Conservation (phyloP, 257 asterid genomes). For the Nicotiana sylvestris region DNA sequence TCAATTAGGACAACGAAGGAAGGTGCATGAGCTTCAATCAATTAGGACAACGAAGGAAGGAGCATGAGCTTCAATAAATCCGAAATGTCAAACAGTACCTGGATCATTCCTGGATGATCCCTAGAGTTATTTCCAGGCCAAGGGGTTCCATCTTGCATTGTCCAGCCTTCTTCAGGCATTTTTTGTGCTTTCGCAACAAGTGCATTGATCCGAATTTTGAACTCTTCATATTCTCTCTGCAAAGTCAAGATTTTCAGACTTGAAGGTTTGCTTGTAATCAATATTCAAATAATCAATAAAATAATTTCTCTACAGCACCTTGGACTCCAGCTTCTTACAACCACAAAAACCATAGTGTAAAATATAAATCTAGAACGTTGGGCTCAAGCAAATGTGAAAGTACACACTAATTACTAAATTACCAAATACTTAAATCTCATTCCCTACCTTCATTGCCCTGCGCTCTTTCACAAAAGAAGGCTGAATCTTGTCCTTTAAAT, state of each 20-base stretch:
- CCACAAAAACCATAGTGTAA: background rate
- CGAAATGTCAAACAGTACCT: slow-evolving; percentile 41
- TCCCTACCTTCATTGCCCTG: slow-evolving; percentile 44
- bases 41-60: background rate
- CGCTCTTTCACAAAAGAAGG: slow-evolving; percentile 53
- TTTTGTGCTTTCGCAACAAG: slow-evolving; percentile 45
- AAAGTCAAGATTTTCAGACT: background rate
- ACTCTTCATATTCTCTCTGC: slow-evolving; percentile 48
- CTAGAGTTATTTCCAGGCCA: slow-evolving; percentile 32
- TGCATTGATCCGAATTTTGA: slow-evolving; percentile 38
- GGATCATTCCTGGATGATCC: slow-evolving; percentile 60
- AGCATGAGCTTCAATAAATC: background rate
- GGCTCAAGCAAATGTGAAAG: background rate
- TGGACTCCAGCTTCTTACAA: background rate
- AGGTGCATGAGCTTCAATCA: background rate
- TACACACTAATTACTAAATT: background rate
- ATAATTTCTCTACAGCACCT: background rate
- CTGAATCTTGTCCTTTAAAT: slow-evolving; percentile 18
- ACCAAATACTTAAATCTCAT: background rate
- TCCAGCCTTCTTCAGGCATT: background rate
- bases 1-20: background rate
- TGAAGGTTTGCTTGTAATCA: background rate
- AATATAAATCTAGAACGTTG: background rate
- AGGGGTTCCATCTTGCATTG: background rate
- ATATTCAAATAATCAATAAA: background rate